These are phyloP conservation scores for Leccinum broughii DNA, from an alignment of 768 basidiomycete genomes.

Conservation along the genomic window DNA sequence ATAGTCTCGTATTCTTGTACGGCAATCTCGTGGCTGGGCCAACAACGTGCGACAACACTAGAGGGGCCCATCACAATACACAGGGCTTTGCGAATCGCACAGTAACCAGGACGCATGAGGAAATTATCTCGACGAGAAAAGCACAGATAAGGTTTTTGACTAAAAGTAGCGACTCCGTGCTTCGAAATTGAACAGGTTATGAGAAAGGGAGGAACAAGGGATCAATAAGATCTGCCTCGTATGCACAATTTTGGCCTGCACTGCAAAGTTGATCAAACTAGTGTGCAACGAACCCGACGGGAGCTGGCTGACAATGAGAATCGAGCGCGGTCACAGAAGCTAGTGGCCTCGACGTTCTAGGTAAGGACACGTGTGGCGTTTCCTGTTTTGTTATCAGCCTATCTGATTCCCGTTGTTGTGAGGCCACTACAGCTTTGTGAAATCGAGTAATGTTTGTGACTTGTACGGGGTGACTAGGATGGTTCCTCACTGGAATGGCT, in stretches of 20 bases:
- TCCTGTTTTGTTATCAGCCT: neutral
- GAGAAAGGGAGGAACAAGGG: slow-evolving; percentile 12
- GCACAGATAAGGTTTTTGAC: slow-evolving; percentile 30
- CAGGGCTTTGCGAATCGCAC: slow-evolving; percentile 15
- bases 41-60: slow-evolving; percentile 10
- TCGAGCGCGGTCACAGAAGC: neutral
- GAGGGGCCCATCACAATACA: slow-evolving; percentile 18
- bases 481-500: neutral
- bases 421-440: neutral
- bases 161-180: slow-evolving; percentile 26
- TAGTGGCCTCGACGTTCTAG: neutral
- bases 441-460: neutral
- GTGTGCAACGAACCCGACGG: neutral
- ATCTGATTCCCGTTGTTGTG: neutral
- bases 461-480: neutral
- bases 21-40: slow-evolving; percentile 6
- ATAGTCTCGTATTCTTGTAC: slow-evolving; percentile 8
- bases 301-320: neutral
- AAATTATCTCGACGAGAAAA: slow-evolving; percentile 20
- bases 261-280: slow-evolving; percentile 3
- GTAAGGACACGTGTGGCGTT: neutral
- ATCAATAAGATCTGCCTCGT: slow-evolving; percentile 23
- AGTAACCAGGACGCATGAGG: slow-evolving; percentile 24
- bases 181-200: slow-evolving; percentile 26
- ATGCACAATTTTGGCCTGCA: slow-evolving; percentile 8